phyloP scores from a whole-genome alignment of 2,329 filamentous ascomycete species.

The Mycosphaerella sp. region DNA sequence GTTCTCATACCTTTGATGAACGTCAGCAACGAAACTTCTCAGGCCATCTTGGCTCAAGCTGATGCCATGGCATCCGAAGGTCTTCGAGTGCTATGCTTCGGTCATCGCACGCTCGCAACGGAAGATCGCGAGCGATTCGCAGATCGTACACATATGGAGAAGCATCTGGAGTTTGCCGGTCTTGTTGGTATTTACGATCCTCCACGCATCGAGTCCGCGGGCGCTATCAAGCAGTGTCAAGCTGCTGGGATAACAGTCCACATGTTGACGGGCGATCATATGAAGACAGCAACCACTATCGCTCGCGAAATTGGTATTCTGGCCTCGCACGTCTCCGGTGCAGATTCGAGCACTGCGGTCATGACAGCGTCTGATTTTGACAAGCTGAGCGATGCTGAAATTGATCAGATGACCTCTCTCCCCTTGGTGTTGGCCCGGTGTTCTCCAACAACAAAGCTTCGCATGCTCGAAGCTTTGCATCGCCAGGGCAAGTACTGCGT shows the following conservation, averaged over 20 bases:
- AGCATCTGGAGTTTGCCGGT: conserved; percentile 28
- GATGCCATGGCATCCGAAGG: conserved; percentile 30
- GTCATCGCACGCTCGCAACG: conserved; percentile 16
- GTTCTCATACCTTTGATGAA: conserved; percentile 28
- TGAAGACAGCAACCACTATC: conserved; percentile 42
- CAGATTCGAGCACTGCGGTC: conserved; percentile 29
- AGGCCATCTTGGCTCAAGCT: conserved; percentile 26
- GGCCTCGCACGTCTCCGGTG: conserved; percentile 23
- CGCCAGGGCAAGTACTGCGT: conserved; percentile 37
- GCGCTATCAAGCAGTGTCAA: conserved; percentile 41
- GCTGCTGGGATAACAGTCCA: conserved; percentile 45
- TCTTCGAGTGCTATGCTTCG: conserved; percentile 32
- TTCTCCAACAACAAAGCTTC: conserved; percentile 43
- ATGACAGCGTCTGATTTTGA: conserved; percentile 44
- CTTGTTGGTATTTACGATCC: conserved; percentile 32
- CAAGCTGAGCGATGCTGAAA: conserved; percentile 38
- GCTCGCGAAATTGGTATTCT: conserved; percentile 44
- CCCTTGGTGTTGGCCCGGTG: conserved; percentile 44
- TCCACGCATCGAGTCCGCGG: conserved; percentile 30
- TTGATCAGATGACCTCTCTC: conserved; percentile 38
- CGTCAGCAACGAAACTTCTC: conserved; percentile 16
- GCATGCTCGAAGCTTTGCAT: conserved; percentile 44
- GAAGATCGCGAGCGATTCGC: conserved; percentile 10
- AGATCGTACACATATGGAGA: conserved; percentile 24
- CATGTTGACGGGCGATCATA: conserved; percentile 46